Evolutionary conservation across 2,329 filamentous ascomycete genomes (phyloP), one percentile per base, ranked within the genome.

Genomic region (Sarocladium kiliense): DNA sequence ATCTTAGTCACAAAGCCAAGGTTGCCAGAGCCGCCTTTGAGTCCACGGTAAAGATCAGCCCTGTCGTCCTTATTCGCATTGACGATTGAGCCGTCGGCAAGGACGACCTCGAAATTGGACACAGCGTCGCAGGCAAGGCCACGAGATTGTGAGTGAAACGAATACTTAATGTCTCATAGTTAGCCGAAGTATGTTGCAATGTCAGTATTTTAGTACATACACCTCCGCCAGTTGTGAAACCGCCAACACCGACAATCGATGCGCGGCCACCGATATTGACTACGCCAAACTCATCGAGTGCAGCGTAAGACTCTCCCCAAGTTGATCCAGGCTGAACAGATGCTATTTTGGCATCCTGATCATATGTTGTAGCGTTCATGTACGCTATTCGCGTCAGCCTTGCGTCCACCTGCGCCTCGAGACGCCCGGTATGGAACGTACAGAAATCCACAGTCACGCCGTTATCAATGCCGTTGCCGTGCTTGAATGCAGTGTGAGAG

Each of bases 1-100:
- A 81, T 70, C 11, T 74, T 77, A 19, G 72, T 66, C 7, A 82
- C 75, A 2, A 82, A 66, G 3, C 74, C 80, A 58, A 78, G 82
- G 25, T 74, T 81, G 1, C 79, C 77, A 1, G 79, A 77, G 19
- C 54, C 56, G 18, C 78, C 78, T 45, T 71, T 68, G 1, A 81
- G 66, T 3, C 78, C 79, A 77, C 78, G 82, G 65, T 77, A 82
- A 1, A 84, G 69, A 53, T 82, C 79, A 0, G 67, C 53, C 55
- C 81, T 73, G 25, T 74, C 58, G 2, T 66, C 64, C 2, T 64
- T 65, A 9, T 67, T 72, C 2, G 76, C 77, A 2, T 64, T 71
- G 1, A 79, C 59, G 23, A 75, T 60, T 16, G 65, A 55, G 0
- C 79, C 78, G 25, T 62, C 62, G 0, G 71, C 74, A 12, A 73